phyloP scores from a whole-genome alignment of 129 eudicot species.

The Escallonia rubra region DNA sequence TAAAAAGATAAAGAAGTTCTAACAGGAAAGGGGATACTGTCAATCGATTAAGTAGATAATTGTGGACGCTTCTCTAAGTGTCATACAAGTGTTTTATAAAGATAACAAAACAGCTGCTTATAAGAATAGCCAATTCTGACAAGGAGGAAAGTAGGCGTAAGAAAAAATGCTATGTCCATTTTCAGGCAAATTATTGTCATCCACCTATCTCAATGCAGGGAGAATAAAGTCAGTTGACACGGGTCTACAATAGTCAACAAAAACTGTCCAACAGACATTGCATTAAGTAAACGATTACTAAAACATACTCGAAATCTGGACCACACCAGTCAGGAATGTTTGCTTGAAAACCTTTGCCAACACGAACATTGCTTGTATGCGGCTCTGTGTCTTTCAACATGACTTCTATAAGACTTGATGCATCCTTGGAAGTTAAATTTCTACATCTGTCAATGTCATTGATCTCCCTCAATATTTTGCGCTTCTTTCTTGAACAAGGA shows the following conservation, averaged over 20 bases:
- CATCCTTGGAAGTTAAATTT: slow-evolving; percentile 22
- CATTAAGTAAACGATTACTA: background rate
- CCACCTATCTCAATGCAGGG: background rate
- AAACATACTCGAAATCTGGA: slow-evolving; percentile 53
- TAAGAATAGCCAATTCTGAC: background rate
- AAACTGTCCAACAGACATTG: background rate
- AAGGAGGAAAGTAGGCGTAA: background rate
- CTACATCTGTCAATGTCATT: slow-evolving; percentile 14
- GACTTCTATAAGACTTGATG: slow-evolving; percentile 41
- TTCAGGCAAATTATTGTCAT: background rate
- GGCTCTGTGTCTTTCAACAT: slow-evolving; percentile 49
- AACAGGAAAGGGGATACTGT: too few relatives aligned
- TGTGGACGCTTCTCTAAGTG: too few relatives aligned
- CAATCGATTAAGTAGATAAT: too few relatives aligned
- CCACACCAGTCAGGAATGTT: slow-evolving; percentile 75
- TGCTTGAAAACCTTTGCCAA: slow-evolving; percentile 86
- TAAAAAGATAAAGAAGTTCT: too few relatives aligned
- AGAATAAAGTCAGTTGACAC: background rate
- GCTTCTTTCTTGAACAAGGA: slow-evolving; percentile 61
- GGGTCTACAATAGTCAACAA: background rate
- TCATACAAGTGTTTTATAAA: too few relatives aligned
- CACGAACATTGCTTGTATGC: slow-evolving; percentile 51
- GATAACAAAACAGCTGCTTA: too few relatives aligned
- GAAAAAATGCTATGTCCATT: background rate
- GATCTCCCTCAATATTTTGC: slow-evolving; percentile 31